Base-by-base conservation (phyloP, 108 stramenopile species). In the Asterionellopsis glacialis region DNA sequence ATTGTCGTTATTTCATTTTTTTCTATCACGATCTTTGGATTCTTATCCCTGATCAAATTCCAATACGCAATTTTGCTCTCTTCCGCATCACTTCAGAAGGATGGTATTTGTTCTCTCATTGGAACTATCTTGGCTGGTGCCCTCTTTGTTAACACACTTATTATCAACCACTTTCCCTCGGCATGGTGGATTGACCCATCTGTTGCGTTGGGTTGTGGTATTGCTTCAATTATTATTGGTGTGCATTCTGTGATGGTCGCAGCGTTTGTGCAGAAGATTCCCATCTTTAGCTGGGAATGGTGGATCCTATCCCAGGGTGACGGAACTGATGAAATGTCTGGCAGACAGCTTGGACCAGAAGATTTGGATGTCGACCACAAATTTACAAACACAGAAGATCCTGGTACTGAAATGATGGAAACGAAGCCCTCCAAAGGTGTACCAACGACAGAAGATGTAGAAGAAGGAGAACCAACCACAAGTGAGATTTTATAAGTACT, bases 101-200 rank as follows among this genome's bases (percentile, higher is more conserved):
- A 91, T 70, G 90, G 81, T 9, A 61, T 87, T 27, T 91, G 90
- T 59, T 83, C 81, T 22, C 55, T 87, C 51, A 83, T 91, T 68
- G 90, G 85, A 23, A 77, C 86, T 4, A 52, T 81, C 24, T 61
- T 91, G 15, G 70, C 81, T 11, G 71, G 38, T 24, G 84, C 85
- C 21, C 57, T 90, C 11, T 78, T 90, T 47, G 48, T 78, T 25
- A 90, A 80, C 14, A 83, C 85, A 11, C 15, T 79, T 7, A 81
- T 89, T 51, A 75, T 85, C 52, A 62, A 82, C 16, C 41, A 73
- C 9, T 11, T 48, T 11, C 77, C 77, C 5, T 40, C 47, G 23
- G 59, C 76, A 10, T 87, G 82, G 80, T 91, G 83, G 77, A 57
- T 91, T 33, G 90, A 91, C 57, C 86, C 90, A 12, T 41, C 73